phyloP scores from a whole-genome alignment of 139 green algal species.

The Tetratostichococcus sp. region DNA sequence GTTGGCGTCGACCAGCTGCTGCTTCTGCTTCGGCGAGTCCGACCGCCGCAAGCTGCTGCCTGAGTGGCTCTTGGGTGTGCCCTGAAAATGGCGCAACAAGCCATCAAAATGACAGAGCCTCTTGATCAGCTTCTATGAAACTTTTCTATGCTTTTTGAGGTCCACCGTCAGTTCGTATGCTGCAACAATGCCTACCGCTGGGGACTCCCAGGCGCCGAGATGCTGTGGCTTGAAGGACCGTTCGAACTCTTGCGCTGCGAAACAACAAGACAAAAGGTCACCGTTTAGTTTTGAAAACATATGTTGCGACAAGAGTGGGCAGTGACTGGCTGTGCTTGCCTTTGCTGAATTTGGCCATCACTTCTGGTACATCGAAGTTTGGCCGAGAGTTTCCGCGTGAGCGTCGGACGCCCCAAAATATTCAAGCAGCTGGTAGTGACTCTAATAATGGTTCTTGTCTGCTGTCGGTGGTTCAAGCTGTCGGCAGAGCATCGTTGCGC shows the following conservation, averaged over 20 bases:
- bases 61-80: background rate
- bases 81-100: too few relatives aligned
- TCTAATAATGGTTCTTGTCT: too few relatives aligned
- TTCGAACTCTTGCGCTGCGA: slow-evolving; percentile 30
- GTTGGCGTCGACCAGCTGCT: slow-evolving; percentile 36
- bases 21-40: background rate
- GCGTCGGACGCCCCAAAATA: too few relatives aligned
- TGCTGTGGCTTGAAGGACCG: slow-evolving; percentile 15
- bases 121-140: background rate
- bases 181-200: background rate
- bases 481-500: too few relatives aligned
- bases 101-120: background rate
- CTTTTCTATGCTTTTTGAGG: slow-evolving; percentile 10
- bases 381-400: too few relatives aligned
- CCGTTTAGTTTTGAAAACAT: too few relatives aligned
- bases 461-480: too few relatives aligned
- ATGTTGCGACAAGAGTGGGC: too few relatives aligned
- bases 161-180: background rate
- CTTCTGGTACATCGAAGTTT: too few relatives aligned
- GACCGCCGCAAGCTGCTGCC: slow-evolving; percentile 9
- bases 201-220: slow-evolving; percentile 32
- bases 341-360: background rate
- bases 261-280: background rate
- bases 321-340: too few relatives aligned
- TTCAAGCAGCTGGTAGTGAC: too few relatives aligned